Evolutionary conservation across 805 yeast species (phyloP).

Genomic region (Myxozyma sirexii): DNA sequence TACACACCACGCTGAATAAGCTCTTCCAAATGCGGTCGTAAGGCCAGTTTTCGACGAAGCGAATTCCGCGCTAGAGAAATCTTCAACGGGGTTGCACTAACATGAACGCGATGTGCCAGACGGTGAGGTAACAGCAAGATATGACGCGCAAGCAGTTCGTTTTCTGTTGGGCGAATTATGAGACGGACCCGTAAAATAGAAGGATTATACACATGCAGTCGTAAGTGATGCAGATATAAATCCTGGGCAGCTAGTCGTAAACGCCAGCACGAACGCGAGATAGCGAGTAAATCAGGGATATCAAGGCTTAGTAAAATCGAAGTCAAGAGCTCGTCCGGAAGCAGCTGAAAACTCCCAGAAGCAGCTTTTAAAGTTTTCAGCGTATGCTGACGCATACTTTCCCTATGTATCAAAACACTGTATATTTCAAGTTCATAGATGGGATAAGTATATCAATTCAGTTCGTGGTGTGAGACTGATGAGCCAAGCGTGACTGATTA

Average conservation of each 20-base stretch:
- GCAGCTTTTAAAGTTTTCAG: too few species aligned
- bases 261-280: conserved; percentile 32
- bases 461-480: too few species aligned
- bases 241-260: conserved; percentile 36
- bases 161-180: conserved; percentile 34
- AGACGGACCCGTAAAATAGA: conserved; percentile 29
- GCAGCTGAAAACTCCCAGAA: not conserved
- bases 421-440: not conserved
- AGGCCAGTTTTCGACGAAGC: conserved; percentile 34
- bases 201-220: conserved; percentile 31
- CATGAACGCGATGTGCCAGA: conserved; percentile 34
- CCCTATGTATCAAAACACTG: too few species aligned
- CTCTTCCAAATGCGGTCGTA: conserved; percentile 37
- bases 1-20: conserved; percentile 38
- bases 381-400: too few species aligned
- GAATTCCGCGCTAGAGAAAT: conserved; percentile 34
- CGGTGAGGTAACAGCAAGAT: conserved; percentile 33
- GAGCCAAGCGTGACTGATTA: too few species aligned
- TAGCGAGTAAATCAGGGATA: conserved; percentile 37
- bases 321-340: conserved; percentile 38
- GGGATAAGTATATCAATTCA: too few species aligned
- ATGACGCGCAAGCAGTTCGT: conserved; percentile 36
- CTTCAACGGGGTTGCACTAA: conserved; percentile 28
- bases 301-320: conserved; percentile 36
- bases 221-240: conserved; percentile 32